phyloP scores from a whole-genome alignment of 2,329 filamentous ascomycete genomes.

The Phialophora tarda region DNA sequence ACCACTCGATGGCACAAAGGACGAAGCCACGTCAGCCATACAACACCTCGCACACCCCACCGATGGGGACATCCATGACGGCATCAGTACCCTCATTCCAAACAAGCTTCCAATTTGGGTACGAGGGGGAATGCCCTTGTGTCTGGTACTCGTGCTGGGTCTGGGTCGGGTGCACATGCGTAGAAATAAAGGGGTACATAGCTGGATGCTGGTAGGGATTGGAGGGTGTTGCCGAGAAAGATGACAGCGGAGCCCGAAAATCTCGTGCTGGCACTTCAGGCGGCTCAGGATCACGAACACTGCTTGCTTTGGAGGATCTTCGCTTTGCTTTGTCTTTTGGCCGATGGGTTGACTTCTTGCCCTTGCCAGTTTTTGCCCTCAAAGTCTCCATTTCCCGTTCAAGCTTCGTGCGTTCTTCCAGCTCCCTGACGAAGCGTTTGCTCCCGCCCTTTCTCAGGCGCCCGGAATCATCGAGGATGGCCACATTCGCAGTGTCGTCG shows the following conservation, averaged over 20 bases:
- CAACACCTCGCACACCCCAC: constrained; percentile 90
- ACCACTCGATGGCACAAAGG: background rate
- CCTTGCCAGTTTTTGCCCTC: constrained; percentile 44
- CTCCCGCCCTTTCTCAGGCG: constrained; percentile 55
- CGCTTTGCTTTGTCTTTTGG: constrained; percentile 37
- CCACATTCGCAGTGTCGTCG: constrained; percentile 85
- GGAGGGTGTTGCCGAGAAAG: background rate
- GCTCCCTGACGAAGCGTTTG: constrained; percentile 41
- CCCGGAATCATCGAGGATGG: constrained; percentile 76
- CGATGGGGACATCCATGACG: constrained; percentile 94
- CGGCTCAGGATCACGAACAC: background rate
- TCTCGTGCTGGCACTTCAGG: constrained; percentile 19
- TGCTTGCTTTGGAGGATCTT: constrained; percentile 19
- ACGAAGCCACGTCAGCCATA: constrained; percentile 64
- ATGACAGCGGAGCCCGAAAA: background rate
- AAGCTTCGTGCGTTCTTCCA: constrained; percentile 32
- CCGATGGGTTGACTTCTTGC: constrained; percentile 33
- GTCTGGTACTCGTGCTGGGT: constrained; percentile 7
- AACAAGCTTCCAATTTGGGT: constrained; percentile 74
- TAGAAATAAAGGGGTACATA: constrained; percentile 20
- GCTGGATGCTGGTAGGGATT: constrained; percentile 7
- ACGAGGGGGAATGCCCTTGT: background rate
- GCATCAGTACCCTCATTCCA: constrained; percentile 96
- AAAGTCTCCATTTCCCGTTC: constrained; percentile 50
- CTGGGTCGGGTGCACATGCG: background rate